Evolutionary conservation across 2,329 filamentous ascomycete genomes (phyloP).

Genomic region (Dryadomyces quercivorus): DNA sequence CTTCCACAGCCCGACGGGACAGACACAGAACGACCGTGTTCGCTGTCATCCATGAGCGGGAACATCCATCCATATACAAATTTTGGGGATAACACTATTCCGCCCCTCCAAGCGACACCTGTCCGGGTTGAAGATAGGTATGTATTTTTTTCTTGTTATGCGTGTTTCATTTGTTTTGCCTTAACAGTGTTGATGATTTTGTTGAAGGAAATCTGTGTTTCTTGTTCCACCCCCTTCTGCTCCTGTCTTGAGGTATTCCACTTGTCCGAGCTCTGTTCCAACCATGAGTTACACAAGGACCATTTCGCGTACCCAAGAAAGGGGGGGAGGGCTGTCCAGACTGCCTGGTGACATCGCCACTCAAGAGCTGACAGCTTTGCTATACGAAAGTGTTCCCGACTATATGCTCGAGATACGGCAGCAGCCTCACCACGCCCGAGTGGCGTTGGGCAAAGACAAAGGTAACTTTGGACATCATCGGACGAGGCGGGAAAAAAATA

Average conservation of each 20-base stretch:
- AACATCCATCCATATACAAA: constrained; percentile 9
- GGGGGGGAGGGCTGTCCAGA: not conserved
- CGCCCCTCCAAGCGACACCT: constrained; percentile 2
- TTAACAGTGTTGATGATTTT: not conserved
- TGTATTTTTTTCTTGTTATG: too few species aligned
- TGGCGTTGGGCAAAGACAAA: constrained; percentile 65
- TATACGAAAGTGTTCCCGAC: constrained; percentile 12
- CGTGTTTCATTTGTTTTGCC: not conserved
- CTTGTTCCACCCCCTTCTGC: not conserved
- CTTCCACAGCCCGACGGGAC: not conserved
- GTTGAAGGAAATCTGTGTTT: not conserved
- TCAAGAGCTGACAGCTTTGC: constrained; percentile 5
- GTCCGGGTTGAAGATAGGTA: constrained; percentile 10
- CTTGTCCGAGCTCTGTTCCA: not conserved
- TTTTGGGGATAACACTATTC: constrained; percentile 9
- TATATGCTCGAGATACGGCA: constrained; percentile 39
- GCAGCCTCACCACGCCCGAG: constrained; percentile 53
- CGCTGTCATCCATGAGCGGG: constrained; percentile 10
- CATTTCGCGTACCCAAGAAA: not conserved
- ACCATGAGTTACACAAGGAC: not conserved
- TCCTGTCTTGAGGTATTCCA: not conserved
- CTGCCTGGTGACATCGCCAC: not conserved
- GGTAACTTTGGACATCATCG: constrained; percentile 29
- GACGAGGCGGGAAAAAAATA: not conserved
- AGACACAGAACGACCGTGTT: not conserved